Percentiles rank a stretch among this genome's conserved stretches.
Conservation (phyloP, 192 early-diverging fungal species). For the Coemansia javaensis region DNA sequence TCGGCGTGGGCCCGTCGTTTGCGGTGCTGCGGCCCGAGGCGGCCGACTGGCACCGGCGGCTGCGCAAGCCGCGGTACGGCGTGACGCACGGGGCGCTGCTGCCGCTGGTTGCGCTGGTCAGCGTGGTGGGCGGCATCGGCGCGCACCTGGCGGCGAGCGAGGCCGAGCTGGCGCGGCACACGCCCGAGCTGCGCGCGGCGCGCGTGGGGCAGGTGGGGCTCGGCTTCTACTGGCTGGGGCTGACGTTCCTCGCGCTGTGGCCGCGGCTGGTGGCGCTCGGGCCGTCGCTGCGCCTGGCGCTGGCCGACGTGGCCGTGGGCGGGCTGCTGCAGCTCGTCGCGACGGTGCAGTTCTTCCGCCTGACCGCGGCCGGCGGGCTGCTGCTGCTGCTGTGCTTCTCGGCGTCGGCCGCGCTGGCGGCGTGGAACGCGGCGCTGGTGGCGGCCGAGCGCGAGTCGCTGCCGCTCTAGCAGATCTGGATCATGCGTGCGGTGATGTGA, state of each 20-base stretch:
- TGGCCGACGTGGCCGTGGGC: constrained; percentile 25
- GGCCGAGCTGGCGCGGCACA: constrained; percentile 21
- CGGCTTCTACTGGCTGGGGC: constrained; percentile 39
- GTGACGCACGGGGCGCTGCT: constrained; percentile 20
- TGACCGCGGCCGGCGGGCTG: constrained; percentile 24
- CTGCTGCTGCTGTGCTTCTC: constrained; percentile 28
- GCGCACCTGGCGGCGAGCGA: constrained; percentile 34
- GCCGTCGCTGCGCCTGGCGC: constrained; percentile 24
- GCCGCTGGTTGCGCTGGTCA: constrained; percentile 18
- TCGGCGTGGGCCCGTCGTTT: constrained; percentile 28
- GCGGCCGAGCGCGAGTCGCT: constrained; percentile 7
- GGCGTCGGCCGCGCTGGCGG: constrained; percentile 11
- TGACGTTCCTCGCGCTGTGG: constrained; percentile 45
- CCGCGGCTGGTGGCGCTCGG: constrained; percentile 29
- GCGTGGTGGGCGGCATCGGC: constrained; percentile 28
- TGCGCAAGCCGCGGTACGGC: constrained; percentile 42
- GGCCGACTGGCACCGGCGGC: constrained; percentile 28
- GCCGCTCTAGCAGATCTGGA: constrained; percentile 7
- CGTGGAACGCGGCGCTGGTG: constrained; percentile 40
- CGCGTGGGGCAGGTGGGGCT: constrained; percentile 36
- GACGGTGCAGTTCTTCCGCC: constrained; percentile 40
- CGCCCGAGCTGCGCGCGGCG: constrained; percentile 20
- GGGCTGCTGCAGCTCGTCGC: constrained; percentile 27
- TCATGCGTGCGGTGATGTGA: too few species aligned
- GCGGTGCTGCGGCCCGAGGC: constrained; percentile 13